Base-by-base conservation (phyloP, 2,329 filamentous ascomycete genomes). In the Hypoxylon sp. region DNA sequence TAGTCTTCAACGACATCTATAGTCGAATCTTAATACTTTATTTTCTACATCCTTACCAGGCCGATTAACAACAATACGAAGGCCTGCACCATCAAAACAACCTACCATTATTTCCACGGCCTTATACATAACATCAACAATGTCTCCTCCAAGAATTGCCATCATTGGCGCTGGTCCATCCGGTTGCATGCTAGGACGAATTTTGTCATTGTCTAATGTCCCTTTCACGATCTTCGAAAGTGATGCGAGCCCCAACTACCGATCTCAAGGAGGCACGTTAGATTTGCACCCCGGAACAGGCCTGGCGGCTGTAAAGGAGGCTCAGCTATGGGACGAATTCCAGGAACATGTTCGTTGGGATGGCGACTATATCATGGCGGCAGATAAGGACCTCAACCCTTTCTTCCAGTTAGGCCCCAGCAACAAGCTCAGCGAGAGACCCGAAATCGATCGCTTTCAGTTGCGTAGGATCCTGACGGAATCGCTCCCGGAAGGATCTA, bases 251-350 rank as follows among this genome's bases (percentile, higher is more conserved):
- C 79, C 81, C n/a, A 71, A 82, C 65, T 82, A 81, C 59, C 80
- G 84, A 46, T 80, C 77, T 5, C 84, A 87, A 72, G 86, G 86
- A 32, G 86, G 87, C 7, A 84, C 79, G 3, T 81, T 89, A 2
- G 87, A 89, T 71, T 76, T 89, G 7, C 86, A 89, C 68, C 82
- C 81, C 0, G 69, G 78, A 2, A 84, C 83, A 0, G 87, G 87
- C 0, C 82, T 88, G 32, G 77, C 79, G 3, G 86, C 86, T 0
- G 73, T 89, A 52, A 82, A 81, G 57, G 82, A 85, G 62, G 85
- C 85, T 3, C 82, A 81, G 0, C 75, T 89, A 5, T 85, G 80
- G 75, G 81, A 84, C 0, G 79, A 83, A 32, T 89, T 88, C 74
- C 70, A 79, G n/a, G 79, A 82, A 66, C 68, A 83, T 57, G 84